Base-by-base conservation (phyloP, 192 early-diverging fungal genomes). In the Neocallimastix lanati region DNA sequence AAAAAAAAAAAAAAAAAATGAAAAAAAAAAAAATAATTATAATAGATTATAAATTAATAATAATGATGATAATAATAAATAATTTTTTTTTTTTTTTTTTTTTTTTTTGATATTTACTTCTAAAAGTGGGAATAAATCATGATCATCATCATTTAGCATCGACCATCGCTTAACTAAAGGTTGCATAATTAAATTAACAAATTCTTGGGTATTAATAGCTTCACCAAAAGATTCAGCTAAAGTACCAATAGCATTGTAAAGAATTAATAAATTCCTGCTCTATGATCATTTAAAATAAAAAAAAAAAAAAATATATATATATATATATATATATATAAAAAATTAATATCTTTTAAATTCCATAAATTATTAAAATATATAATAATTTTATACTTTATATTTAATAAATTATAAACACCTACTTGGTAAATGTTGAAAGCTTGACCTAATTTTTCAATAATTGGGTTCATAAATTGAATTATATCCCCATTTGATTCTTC, bases 191-290 rank as follows among this genome's bases (percentile, higher is more conserved):
- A 93, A 80, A 50, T 96, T 88, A 50, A 96, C 93, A 81, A 89
- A 95, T 76, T 92, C 84, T 78, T 90, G 93, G 78, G 91, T 90
- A 86, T 92, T 93, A 50, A 99, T 91, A 77, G 91, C 92, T 27
- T 83, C 79, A 0, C 93, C 94, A 21, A 98, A 96, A 15, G 93
- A 88, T 81, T 98, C 97, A 21, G 97, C 97, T 58, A 99, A 88
- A n/a, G 97, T 99, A 38, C 96, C 96, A 18, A 99, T 90, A 2
- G 95, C 96, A 81, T 99, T 97, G 84, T 98, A 99, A 77, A 99
- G 87, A 79, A 97, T 94, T 38, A 98, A 85, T 80, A 96, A 85
- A 84, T 99, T 99, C 87, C 96, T 96, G 80, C 93, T 87, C 88
- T 99, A 94, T 77, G 7, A 13, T 37, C n/a, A n/a, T n/a, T n/a